phyloP scores from a whole-genome alignment of 805 yeast species.

The Suhomyces sp. region DNA sequence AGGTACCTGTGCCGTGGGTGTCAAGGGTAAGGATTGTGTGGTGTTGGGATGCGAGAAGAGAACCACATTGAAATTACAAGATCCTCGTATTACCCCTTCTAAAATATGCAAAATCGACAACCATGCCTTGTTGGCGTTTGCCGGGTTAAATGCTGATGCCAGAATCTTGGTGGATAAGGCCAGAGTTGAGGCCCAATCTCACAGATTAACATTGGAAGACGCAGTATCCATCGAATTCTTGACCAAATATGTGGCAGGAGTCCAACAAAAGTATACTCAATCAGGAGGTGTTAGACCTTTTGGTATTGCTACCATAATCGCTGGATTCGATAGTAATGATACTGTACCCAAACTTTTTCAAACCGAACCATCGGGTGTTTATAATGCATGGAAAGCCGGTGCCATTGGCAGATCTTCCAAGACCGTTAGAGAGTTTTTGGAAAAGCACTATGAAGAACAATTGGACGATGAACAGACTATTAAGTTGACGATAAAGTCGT shows the following conservation, averaged over 20 bases:
- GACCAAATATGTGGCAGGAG: conserved; percentile 95
- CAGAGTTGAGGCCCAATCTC: conserved; percentile 94
- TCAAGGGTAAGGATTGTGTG: conserved; percentile 83
- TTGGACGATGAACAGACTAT: conserved; percentile 67
- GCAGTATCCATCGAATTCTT: conserved; percentile 88
- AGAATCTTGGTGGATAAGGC: conserved; percentile 93
- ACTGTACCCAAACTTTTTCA: conserved; percentile 78
- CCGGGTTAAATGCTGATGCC: conserved; percentile 98
- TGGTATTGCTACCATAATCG: conserved; percentile 92
- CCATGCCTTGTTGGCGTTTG: conserved; percentile 89
- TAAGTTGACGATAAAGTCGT: conserved; percentile 76
- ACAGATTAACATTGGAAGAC: conserved; percentile 89
- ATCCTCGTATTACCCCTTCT: conserved; percentile 92
- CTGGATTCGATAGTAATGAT: conserved; percentile 91
- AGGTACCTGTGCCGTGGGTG: conserved; percentile 98
- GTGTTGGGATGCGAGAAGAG: conserved; percentile 97
- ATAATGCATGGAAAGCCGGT: conserved; percentile 96
- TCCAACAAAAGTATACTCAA: conserved; percentile 95
- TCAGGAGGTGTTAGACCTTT: conserved; percentile 98
- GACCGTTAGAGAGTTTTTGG: conserved; percentile 93
- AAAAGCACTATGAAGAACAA: conserved; percentile 73
- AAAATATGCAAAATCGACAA: conserved; percentile 89
- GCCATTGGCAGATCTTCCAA: conserved; percentile 94
- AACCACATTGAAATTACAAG: conserved; percentile 91
- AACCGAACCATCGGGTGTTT: conserved; percentile 97